Evolutionary conservation across 2,329 filamentous ascomycete genomes (phyloP).

Genomic region (Cephalotrichum gorgonifer): DNA sequence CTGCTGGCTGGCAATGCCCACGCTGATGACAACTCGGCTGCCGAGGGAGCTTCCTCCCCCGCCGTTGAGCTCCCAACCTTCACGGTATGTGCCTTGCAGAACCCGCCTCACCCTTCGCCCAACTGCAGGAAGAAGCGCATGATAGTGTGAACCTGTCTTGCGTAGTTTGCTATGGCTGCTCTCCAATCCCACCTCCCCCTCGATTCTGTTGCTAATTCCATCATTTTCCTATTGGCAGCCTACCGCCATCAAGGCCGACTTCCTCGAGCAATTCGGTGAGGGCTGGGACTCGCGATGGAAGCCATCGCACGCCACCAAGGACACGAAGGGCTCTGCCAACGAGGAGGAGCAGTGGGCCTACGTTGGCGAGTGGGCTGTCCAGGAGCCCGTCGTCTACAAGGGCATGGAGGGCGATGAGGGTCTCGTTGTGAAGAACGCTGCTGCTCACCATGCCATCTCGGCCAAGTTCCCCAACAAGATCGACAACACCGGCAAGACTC

Average conservation of each 20-base stretch:
- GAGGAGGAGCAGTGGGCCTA: conserved; percentile 82
- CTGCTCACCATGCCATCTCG: conserved; percentile 97
- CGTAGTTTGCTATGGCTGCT: not conserved
- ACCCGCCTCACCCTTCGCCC: not conserved
- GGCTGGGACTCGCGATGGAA: conserved; percentile 94
- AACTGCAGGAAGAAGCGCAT: not conserved
- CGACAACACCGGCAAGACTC: conserved; percentile 92
- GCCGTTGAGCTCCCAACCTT: conserved; percentile 67
- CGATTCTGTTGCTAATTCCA: conserved; percentile 15
- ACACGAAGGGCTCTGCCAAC: conserved; percentile 48
- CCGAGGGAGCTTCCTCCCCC: conserved; percentile 52
- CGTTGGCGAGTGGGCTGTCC: conserved; percentile 90
- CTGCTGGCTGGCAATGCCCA: conserved; percentile 41
- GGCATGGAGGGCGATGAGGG: conserved; percentile 93
- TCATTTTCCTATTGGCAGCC: conserved; percentile 49
- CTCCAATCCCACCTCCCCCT: not conserved
- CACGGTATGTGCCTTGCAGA: conserved; percentile 54
- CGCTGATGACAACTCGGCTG: conserved; percentile 35
- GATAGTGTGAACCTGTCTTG: not conserved
- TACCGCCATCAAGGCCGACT: conserved; percentile 78
- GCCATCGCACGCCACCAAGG: conserved; percentile 93
- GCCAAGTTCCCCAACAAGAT: conserved; percentile 96
- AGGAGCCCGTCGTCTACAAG: conserved; percentile 84
- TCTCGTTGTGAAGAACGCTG: conserved; percentile 94
- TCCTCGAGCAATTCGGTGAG: conserved; percentile 97